A percentile compares a stretch with the other conserved stretches of the same genome.
Evolutionary conservation across 345 rosid genomes (phyloP).

Genomic region (Noccaea caerulescens): DNA sequence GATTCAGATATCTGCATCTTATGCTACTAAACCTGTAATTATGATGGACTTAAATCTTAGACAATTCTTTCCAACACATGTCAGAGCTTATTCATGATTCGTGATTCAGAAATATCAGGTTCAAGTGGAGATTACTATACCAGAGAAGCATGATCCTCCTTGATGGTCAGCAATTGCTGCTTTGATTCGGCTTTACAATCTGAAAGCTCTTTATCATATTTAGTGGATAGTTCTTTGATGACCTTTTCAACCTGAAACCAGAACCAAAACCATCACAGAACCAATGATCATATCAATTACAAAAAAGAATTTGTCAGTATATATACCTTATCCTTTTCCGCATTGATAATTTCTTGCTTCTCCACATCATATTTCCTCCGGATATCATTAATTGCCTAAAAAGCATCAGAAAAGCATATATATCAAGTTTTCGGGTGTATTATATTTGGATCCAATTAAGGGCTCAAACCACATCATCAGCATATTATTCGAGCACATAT

Average conservation of each 20-base stretch:
- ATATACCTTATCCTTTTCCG: slow-evolving; percentile 77
- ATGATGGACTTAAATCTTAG: background rate
- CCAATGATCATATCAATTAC: slow-evolving; percentile 19
- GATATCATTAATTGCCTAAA: slow-evolving; percentile 85
- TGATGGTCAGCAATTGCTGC: slow-evolving; percentile 49
- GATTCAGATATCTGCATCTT: slow-evolving; percentile 13
- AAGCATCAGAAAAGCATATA: slow-evolving; percentile 34
- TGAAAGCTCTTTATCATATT: slow-evolving; percentile 56
- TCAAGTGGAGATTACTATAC: slow-evolving; percentile 46
- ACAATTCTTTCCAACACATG: slow-evolving; percentile 4
- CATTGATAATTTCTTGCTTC: slow-evolving; percentile 65
- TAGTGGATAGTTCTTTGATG: slow-evolving; percentile 56
- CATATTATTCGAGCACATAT: slow-evolving; percentile 19
- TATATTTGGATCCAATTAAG: background rate
- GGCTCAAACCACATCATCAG: slow-evolving; percentile 9
- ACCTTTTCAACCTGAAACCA: slow-evolving; percentile 61
- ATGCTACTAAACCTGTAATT: slow-evolving; percentile 4
- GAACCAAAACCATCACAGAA: slow-evolving; percentile 26
- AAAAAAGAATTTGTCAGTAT: slow-evolving; percentile 46
- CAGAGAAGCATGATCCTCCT: slow-evolving; percentile 72
- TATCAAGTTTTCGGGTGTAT: background rate
- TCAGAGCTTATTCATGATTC: slow-evolving; percentile 54
- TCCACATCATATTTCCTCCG: slow-evolving; percentile 81
- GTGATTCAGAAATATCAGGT: slow-evolving; percentile 26
- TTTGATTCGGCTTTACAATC: slow-evolving; percentile 66